Evolutionary conservation across 345 rosid species (phyloP).

Genomic region (Populus simonii): DNA sequence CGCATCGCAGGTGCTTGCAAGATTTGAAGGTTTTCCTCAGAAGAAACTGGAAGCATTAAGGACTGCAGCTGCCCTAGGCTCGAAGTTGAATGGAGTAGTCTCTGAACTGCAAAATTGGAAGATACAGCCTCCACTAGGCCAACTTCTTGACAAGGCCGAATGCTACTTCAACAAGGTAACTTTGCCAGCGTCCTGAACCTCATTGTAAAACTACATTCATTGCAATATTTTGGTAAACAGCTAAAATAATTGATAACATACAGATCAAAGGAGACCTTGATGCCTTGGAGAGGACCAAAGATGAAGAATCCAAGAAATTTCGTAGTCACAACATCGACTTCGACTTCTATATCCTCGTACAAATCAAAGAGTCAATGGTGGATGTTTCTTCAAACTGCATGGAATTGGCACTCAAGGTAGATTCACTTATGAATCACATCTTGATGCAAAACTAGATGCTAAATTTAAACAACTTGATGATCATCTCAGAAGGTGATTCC

Average conservation of each 20-base stretch:
- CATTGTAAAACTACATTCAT: neutral
- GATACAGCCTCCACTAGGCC: conserved; percentile 54
- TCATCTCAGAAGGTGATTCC: neutral
- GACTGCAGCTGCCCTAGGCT: conserved; percentile 59
- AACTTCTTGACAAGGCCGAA: conserved; percentile 75
- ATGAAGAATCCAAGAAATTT: conserved; percentile 77
- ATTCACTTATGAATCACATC: neutral
- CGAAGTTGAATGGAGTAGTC: conserved; percentile 48
- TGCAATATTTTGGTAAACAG: neutral
- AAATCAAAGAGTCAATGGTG: conserved; percentile 79
- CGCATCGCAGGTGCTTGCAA: conserved; percentile 61
- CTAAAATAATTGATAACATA: neutral
- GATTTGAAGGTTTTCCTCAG: conserved; percentile 86
- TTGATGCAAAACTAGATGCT: neutral
- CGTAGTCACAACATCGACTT: conserved; percentile 62
- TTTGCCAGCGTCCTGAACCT: neutral
- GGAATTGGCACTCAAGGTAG: conserved; percentile 83
- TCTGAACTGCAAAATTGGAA: conserved; percentile 66
- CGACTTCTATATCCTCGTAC: conserved; percentile 62
- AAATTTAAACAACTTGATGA: neutral
- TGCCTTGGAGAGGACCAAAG: conserved; percentile 69
- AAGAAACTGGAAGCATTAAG: conserved; percentile 84
- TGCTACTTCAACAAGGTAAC: conserved; percentile 76
- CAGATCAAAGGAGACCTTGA: conserved; percentile 82
- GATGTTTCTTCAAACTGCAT: conserved; percentile 83